phyloP scores from a whole-genome alignment of 2,329 filamentous ascomycete species.

The Clarireedia hainanense region DNA sequence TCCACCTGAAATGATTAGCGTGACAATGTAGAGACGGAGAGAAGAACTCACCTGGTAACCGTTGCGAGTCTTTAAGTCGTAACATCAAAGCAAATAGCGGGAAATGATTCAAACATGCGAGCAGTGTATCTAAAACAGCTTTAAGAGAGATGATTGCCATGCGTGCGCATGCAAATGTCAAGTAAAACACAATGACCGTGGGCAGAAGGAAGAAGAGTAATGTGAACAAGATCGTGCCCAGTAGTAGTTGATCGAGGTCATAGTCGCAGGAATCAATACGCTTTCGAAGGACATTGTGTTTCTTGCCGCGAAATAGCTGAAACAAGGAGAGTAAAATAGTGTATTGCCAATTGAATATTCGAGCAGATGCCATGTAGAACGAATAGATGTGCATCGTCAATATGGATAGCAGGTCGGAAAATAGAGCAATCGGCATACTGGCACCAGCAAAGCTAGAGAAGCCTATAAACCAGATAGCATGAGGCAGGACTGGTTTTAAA shows the following conservation, averaged over 20 bases:
- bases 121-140: constrained; percentile 79
- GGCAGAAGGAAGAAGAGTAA: constrained; percentile 90
- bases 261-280: constrained; percentile 99
- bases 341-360: constrained; percentile 98
- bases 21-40: neutral
- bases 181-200: constrained; percentile 92
- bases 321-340: constrained; percentile 97
- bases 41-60: constrained; percentile 63
- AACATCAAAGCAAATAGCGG: constrained; percentile 96
- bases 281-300: constrained; percentile 92
- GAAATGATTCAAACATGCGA: constrained; percentile 95
- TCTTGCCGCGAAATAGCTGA: constrained; percentile 95
- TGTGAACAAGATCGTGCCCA: constrained; percentile 95
- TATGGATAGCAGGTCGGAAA: constrained; percentile 86
- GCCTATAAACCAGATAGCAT: constrained; percentile 85
- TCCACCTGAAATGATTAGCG: constrained; percentile 45
- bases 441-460: constrained; percentile 93
- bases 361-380: constrained; percentile 92
- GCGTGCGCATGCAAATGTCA: constrained; percentile 88
- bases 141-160: constrained; percentile 95
- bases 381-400: constrained; percentile 95
- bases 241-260: constrained; percentile 89
- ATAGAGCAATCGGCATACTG: constrained; percentile 92
- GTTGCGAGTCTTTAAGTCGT: constrained; percentile 81
- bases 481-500: constrained; percentile 72